Conservation (phyloP, 345 rosid species). For the Melaleuca alternifolia region DNA sequence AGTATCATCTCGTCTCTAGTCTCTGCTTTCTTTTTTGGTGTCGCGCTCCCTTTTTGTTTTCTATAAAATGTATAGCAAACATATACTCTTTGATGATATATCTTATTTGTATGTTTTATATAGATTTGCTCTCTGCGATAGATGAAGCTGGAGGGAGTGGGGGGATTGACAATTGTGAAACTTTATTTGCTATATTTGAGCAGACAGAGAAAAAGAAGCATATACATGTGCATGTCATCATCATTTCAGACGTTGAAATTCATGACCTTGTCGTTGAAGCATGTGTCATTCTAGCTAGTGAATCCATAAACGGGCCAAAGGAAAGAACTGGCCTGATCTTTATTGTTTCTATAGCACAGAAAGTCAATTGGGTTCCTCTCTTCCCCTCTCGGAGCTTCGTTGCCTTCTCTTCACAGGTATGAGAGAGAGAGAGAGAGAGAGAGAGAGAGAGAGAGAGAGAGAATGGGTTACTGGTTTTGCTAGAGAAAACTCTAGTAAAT, state of each 20-base stretch:
- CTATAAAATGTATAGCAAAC: slow-evolving; percentile 24
- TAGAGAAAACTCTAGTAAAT: neutral
- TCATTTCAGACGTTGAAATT: neutral
- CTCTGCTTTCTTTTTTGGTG: neutral
- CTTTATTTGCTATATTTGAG: neutral
- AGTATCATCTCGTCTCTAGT: neutral
- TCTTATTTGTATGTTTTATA: neutral
- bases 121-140: neutral
- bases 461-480: neutral
- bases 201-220: neutral
- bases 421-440: neutral
- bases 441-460: fast-evolving
- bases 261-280: neutral
- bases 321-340: neutral
- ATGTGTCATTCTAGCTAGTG: neutral
- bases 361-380: neutral
- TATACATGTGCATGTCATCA: neutral
- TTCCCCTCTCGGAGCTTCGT: neutral
- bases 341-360: neutral
- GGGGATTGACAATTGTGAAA: neutral
- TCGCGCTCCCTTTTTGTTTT: neutral
- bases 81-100: slow-evolving; percentile 11
- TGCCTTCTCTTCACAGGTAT: neutral
- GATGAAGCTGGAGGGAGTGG: neutral
- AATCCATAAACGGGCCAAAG: neutral